Base-by-base conservation (phyloP, 805 yeast species). In the Lipomyces spencermartinsiae region DNA sequence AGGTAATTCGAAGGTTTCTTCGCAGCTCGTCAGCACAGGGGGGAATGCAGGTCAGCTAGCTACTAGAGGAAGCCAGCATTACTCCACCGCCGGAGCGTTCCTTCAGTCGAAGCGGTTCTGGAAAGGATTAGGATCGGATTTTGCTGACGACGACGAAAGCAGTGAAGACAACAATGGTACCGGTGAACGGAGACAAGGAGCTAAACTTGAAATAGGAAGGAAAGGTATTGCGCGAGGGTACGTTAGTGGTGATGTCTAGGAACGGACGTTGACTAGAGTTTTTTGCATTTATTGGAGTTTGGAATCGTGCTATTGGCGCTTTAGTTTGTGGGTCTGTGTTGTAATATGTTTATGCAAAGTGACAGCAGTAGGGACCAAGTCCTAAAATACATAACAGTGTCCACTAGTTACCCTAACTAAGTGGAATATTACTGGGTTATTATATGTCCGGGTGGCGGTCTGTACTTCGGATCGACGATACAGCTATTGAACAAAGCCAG, bases 91-190 rank as follows among this genome's bases (percentile, higher is more conserved):
- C 0, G 98, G 97, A 0, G 81, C 83, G 7, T 84, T 84, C 69
- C 81, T 94, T 62, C 97, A 92, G 73, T 82, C 81, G 12, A 85
- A 94, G 73, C 80, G 82, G 34, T 75, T 77, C 1, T 94, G 98
- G 98, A 86, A 88, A 0, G 99, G 99, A 0, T 81, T 94, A 43
- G 99, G 98, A 0, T 89, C 95, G 68, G 98, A 94, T 75, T 92
- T 83, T 78, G 72, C 75, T 8, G 79, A 74, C 35, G 74, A 61
- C 8, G 63, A 68, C 35, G 71, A 16, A 5, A 72, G 61, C 6
- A 67, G 69, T 37, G 68, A 55, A 9, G 79, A 76, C 1, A 80
- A 79, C 8, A 81, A 79, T 0, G 82, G 78, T 6, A 80, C 77
- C 16, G 74, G 61, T 9, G 66, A 66, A 33, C 68, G 51, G 12